Evolutionary conservation across 2,329 filamentous ascomycete genomes (phyloP), one percentile per base, ranked within the genome.

Genomic region (Diaporthe caulivora): DNA sequence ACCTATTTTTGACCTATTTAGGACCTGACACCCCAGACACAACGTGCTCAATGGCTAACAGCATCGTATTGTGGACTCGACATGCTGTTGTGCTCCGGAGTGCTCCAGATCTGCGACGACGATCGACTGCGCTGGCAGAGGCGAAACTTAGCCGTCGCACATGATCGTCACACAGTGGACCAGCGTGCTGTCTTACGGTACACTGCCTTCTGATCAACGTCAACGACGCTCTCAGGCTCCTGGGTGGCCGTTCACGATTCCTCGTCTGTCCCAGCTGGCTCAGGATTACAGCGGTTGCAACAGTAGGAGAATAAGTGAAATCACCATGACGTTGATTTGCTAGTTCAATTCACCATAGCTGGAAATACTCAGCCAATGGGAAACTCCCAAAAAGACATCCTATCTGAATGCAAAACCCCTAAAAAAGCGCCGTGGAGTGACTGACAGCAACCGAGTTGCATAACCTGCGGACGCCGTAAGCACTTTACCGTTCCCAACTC

Each of bases 401-500:
- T 40, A n/a, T 13, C 3, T 40, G 62, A 53, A 40, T 40, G 62
- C 31, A 53, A 53, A 53, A n/a, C 62, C 62, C 44, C 31, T 11
- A 40, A 51, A 53, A 51, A 9, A 51, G 60, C 44, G 21, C 42
- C 60, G 42, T 49, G 44, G 60, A 49, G 62, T 26, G 44, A 67
- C n/a, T 29, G 31, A 26, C 31, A 40, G 29, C 62, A 47, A 53
- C 47, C 17, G 15, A 53, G 62, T 67, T 29, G 62, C 62, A 67
- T 47, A 51, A 37, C 26, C 62, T 53, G 62, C 31, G 44, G 26
- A 54, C 31, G 69, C 69, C 55, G 24, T 71, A 71, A 40, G 55
- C 55, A 53, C 47, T 67, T 53, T 71, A 64, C 69, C 55, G 44
- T 44, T 42, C 24, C 69, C 34, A 62, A 72, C 70, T 72, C 70